Evolutionary conservation across 441 rosid genomes (phyloP).

Genomic region (Populus trichocarpa): DNA sequence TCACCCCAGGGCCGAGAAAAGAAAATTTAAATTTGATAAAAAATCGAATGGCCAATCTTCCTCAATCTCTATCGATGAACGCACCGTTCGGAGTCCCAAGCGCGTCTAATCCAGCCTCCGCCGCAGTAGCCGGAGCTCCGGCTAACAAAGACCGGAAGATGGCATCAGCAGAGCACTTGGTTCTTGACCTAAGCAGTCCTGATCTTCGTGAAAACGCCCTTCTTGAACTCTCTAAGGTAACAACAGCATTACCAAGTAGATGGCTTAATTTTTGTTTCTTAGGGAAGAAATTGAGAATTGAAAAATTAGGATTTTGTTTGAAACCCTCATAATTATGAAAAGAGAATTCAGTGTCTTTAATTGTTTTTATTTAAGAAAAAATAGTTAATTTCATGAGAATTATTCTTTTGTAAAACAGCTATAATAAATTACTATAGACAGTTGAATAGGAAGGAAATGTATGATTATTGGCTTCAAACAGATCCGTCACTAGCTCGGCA

Average conservation of each 20-base stretch:
- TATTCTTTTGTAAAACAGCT: background rate
- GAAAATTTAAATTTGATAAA: background rate
- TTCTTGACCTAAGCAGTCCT: constrained; percentile 95
- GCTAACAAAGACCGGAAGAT: constrained; percentile 81
- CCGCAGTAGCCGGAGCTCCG: constrained; percentile 44
- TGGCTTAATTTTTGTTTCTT: background rate
- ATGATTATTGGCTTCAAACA: background rate
- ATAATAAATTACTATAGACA: background rate
- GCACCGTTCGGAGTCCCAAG: constrained; percentile 45
- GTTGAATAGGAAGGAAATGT: background rate
- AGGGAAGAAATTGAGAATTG: background rate
- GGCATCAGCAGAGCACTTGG: constrained; percentile 95
- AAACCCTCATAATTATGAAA: background rate
- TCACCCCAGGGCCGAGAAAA: too few relatives aligned
- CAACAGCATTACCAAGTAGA: background rate
- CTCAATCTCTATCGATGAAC: constrained; percentile 46
- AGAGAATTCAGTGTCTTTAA: background rate
- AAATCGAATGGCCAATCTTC: constrained; percentile 40
- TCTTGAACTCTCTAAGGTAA: constrained; percentile 92
- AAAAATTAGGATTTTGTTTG: background rate
- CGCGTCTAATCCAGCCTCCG: constrained; percentile 12
- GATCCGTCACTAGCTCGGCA: background rate
- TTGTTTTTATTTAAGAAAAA: background rate
- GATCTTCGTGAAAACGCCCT: constrained; percentile 98
- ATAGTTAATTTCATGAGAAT: background rate